Base-by-base conservation (phyloP, 2,329 filamentous ascomycete genomes). In the Aspergillus proliferans region DNA sequence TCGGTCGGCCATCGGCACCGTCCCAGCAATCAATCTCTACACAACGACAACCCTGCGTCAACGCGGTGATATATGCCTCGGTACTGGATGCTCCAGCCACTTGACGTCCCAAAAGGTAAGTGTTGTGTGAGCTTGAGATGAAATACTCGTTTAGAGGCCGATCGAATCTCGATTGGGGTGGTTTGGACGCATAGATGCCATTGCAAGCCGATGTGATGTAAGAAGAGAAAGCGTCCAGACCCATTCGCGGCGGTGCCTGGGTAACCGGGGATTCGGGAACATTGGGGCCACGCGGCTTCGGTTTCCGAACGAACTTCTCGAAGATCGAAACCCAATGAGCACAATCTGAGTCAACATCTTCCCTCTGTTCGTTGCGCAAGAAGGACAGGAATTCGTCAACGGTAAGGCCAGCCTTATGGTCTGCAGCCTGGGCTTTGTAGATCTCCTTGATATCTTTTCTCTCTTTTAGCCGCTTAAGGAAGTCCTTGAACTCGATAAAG, bases 1-100 rank as follows among this genome's bases (percentile, higher is more conserved):
- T 83, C 1, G 93, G 93, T 60, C 88, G 82, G 36, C 88, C 89
- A 64, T 95, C 86, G 46, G 82, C 80, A 14, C 93, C 93, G 69
- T 98, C 90, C 93, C 93, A 98, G 70, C 92, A 97, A 70, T 98
- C 93, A 46, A 98, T 89, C 71, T 98, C 93, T 42, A 98, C 85
- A 67, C 93, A 97, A 45, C 93, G 87, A 66, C 93, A 98, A 7
- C 91, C 91, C 52, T 88, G 86, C 54, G 88, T 84, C 6, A 98
- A 79, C 3, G 91, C 88, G 7, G 84, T 84, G 59, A 97, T 94
- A 71, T 98, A 98, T 40, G 90, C 90, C 68, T 98, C 93, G 2
- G 94, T 87, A 63, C 91, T 97, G 2, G 93, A 96, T 41, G 87
- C 82, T 24, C 92, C 92, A 9, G 84, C 86, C 2, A 97, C 85